phyloP scores from a whole-genome alignment of 805 yeast species.

The Candida insectalens region DNA sequence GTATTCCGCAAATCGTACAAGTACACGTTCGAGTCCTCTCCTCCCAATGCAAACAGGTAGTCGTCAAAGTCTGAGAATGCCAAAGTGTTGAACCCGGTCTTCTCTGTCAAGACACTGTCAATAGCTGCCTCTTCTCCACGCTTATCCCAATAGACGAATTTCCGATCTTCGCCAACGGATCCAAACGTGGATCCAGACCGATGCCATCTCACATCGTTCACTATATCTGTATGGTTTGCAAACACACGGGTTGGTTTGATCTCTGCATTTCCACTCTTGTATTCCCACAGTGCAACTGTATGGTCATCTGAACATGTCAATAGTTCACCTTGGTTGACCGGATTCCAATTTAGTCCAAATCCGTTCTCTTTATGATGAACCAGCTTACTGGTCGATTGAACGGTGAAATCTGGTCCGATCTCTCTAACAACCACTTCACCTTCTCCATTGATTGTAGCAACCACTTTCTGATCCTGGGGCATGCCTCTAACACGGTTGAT shows the following conservation, averaged over 20 bases:
- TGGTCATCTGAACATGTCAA: conserved; percentile 61
- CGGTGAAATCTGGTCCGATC: conserved; percentile 13
- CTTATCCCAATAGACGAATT: conserved; percentile 44
- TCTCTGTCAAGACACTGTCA: conserved; percentile 17
- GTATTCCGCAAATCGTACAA: conserved; percentile 49
- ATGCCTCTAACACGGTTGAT: conserved; percentile 63
- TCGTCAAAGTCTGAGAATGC: conserved; percentile 55
- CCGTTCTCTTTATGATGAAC: conserved; percentile 59
- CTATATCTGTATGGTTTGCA: conserved; percentile 42
- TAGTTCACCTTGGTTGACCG: conserved; percentile 35
- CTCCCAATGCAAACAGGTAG: conserved; percentile 59
- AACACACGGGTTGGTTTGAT: conserved; percentile 23
- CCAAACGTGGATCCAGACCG: conserved; percentile 44
- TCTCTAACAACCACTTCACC: conserved; percentile 55
- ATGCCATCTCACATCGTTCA: conserved; percentile 75
- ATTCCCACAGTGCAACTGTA: conserved; percentile 54
- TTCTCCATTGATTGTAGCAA: conserved; percentile 60
- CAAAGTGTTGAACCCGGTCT: conserved; percentile 45
- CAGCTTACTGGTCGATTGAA: conserved; percentile 21
- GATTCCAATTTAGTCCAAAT: conserved; percentile 66
- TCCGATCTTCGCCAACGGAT: conserved; percentile 65
- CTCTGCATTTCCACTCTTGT: conserved; percentile 9
- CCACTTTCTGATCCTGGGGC: conserved; percentile 46
- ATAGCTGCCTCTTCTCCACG: conserved; percentile 24
- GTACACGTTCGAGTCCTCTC: conserved; percentile 55